These are phyloP conservation scores for Chaetomium globosum DNA, from an alignment of 2,329 filamentous ascomycete species.

Conservation along the genomic window DNA sequence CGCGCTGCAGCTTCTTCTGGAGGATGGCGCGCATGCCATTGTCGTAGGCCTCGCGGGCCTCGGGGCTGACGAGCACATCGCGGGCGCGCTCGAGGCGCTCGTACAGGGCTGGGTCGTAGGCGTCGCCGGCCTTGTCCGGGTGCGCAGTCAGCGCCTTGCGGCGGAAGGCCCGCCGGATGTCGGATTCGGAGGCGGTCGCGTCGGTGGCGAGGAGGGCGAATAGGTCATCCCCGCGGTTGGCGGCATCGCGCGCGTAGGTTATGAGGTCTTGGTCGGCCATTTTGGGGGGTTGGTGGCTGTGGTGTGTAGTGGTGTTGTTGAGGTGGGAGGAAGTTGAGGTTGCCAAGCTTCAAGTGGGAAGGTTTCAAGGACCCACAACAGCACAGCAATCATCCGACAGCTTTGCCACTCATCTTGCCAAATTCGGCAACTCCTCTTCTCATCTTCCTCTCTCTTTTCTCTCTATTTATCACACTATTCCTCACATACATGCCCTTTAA, in stretches of 20 bases:
- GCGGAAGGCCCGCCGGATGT: slow-evolving; percentile 82
- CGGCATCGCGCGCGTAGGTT: slow-evolving; percentile 60
- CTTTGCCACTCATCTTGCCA: too few species aligned
- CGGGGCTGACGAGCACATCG: slow-evolving; percentile 74
- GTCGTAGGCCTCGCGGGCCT: slow-evolving; percentile 76
- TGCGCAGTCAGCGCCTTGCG: slow-evolving; percentile 82
- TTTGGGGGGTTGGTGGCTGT: background rate
- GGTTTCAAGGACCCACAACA: background rate
- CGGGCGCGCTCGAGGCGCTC: slow-evolving; percentile 84
- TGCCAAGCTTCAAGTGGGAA: background rate
- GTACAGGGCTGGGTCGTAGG: slow-evolving; percentile 78
- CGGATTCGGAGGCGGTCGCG: slow-evolving; percentile 65
- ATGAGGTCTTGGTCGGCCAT: slow-evolving; percentile 52
- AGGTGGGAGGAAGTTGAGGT: background rate
- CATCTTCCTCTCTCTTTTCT: too few species aligned
- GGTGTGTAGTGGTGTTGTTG: background rate
- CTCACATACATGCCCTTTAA: too few species aligned
- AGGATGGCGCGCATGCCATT: slow-evolving; percentile 70
- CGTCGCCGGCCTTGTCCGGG: slow-evolving; percentile 81
- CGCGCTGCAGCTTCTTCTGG: slow-evolving; percentile 70
- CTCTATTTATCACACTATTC: too few species aligned
- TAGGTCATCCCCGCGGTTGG: slow-evolving; percentile 68
- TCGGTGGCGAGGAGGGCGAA: slow-evolving; percentile 74
- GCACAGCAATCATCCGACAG: too few species aligned
- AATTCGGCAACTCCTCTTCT: too few species aligned